A percentile compares a stretch with the other conserved stretches of the same genome.
Conservation (phyloP, 108 stramenopile genomes). For the Bacterosira constricta region DNA sequence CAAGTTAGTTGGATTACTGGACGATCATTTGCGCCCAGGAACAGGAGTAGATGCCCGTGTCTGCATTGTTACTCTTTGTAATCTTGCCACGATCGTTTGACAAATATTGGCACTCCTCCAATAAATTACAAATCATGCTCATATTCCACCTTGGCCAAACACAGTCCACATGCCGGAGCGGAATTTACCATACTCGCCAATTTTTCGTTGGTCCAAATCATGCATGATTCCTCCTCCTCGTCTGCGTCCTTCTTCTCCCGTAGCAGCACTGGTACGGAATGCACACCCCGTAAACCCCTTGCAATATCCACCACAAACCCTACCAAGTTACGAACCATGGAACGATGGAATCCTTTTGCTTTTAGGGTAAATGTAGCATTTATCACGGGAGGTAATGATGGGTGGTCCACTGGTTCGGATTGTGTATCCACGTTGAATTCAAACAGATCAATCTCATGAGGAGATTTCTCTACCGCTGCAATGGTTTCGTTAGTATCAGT, state of each 20-base stretch:
- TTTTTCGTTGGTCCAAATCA: no score
- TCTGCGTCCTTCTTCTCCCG: not conserved
- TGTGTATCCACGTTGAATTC: slow-evolving; percentile 28
- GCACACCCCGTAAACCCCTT: slow-evolving; percentile 37
- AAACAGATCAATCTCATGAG: slow-evolving; percentile 28
- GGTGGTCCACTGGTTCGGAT: slow-evolving; percentile 16
- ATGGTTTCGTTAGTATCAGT: not conserved
- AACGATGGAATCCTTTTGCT: slow-evolving; percentile 78
- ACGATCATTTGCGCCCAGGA: no score
- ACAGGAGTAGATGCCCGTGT: no score
- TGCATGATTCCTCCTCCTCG: not conserved
- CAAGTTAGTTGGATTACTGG: no score
- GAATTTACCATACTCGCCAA: slow-evolving; percentile 47
- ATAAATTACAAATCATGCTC: slow-evolving; percentile 23
- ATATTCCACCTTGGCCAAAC: slow-evolving; percentile 54
- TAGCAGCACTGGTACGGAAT: slow-evolving; percentile 26
- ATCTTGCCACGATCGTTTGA: no score
- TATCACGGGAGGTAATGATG: slow-evolving; percentile 43
- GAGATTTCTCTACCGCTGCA: not conserved
- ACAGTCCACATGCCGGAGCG: slow-evolving; percentile 76
- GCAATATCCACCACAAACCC: slow-evolving; percentile 80
- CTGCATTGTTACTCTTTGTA: no score
- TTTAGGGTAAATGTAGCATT: slow-evolving; percentile 60
- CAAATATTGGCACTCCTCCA: no score
- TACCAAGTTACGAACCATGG: slow-evolving; percentile 78